Percentiles rank a stretch among this genome's conserved stretches.
Conservation (phyloP, 1,284 basidiomycete genomes). For the Puccinia hordei region DNA sequence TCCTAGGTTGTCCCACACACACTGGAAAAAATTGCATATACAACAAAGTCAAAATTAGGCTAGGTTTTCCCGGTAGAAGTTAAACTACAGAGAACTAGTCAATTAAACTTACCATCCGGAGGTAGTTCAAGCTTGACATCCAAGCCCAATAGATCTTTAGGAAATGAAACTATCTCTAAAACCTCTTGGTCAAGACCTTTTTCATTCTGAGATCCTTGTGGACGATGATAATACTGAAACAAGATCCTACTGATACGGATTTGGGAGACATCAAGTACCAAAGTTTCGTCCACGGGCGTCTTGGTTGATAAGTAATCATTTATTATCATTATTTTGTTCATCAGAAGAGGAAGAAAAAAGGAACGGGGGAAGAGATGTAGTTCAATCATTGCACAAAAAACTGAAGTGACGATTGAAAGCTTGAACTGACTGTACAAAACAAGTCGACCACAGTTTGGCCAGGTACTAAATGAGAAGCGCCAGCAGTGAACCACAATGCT, state of each 20-base stretch:
- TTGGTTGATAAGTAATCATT: conserved; percentile 57
- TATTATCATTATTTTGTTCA: no score
- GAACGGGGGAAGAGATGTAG: not conserved
- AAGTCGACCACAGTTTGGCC: conserved; percentile 41
- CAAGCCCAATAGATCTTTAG: conserved; percentile 32
- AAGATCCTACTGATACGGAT: conserved; percentile 57
- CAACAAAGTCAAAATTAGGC: not conserved
- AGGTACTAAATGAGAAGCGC: conserved; percentile 21
- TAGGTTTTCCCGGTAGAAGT: not conserved
- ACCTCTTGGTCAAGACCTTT: not conserved
- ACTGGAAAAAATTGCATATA: not conserved
- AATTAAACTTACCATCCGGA: conserved; percentile 16
- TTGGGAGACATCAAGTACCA: conserved; percentile 57
- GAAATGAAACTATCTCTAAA: conserved; percentile 44
- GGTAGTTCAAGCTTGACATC: conserved; percentile 39
- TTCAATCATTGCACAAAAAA: not conserved
- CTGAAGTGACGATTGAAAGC: not conserved
- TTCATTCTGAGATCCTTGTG: conserved; percentile 59
- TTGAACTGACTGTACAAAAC: conserved; percentile 49
- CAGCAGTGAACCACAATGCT: conserved; percentile 45
- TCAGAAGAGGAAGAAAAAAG: not conserved
- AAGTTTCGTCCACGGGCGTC: conserved; percentile 68
- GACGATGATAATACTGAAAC: conserved; percentile 57
- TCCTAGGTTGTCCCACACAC: conserved; percentile 10
- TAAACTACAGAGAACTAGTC: not conserved